phyloP scores from a whole-genome alignment of 2,329 filamentous ascomycete species.

The Biscogniauxia sp. region DNA sequence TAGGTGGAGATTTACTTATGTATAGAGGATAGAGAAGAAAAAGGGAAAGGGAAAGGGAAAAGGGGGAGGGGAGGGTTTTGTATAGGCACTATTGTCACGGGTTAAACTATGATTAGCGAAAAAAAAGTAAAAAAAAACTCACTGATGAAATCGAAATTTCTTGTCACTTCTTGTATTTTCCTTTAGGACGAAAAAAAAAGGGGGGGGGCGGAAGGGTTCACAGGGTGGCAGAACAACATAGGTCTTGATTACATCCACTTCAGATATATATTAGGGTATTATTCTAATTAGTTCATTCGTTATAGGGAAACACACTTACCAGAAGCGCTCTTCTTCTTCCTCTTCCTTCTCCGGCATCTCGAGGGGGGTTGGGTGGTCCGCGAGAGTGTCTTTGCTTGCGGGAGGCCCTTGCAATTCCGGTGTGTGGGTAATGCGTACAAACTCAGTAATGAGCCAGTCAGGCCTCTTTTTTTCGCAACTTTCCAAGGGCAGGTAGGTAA shows the following conservation, averaged over 20 bases:
- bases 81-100: too few species aligned
- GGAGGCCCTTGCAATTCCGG: too few species aligned
- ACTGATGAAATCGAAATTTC: too few species aligned
- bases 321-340: constrained; percentile 4
- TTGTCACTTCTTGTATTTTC: too few species aligned
- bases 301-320: not conserved
- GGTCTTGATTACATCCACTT: not conserved
- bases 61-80: too few species aligned
- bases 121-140: too few species aligned
- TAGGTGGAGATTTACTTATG: too few species aligned
- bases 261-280: not conserved
- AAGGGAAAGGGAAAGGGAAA: too few species aligned
- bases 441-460: constrained; percentile 4
- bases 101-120: too few species aligned
- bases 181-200: not conserved
- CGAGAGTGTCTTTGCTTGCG: too few species aligned
- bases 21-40: too few species aligned
- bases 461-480: not conserved
- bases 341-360: constrained; percentile 2
- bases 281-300: not conserved
- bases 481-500: not conserved
- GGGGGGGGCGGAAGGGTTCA: not conserved
- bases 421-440: not conserved
- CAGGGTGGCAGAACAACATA: not conserved
- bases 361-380: too few species aligned